phyloP scores from a whole-genome alignment of 805 yeast species.

The Zygoascus tannicola region DNA sequence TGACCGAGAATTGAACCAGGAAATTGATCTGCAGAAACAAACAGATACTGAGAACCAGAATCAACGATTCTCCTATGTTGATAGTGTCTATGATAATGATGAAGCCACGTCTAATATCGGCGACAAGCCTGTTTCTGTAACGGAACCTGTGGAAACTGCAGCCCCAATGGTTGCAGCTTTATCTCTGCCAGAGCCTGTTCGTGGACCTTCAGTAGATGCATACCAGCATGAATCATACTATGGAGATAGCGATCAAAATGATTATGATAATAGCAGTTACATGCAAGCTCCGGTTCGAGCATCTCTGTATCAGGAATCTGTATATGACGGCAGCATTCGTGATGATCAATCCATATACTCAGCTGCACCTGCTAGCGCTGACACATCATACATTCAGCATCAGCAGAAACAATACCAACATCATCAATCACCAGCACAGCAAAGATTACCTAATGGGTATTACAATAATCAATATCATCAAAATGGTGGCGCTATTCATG shows the following conservation, averaged over 20 bases:
- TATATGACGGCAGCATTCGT: background rate
- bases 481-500: background rate
- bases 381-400: background rate
- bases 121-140: background rate
- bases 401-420: background rate
- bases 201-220: background rate
- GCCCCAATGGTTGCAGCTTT: background rate
- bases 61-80: background rate
- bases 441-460: background rate
- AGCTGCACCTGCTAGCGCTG: background rate
- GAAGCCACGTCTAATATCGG: background rate
- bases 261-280: background rate
- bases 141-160: background rate
- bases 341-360: background rate
- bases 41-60: background rate
- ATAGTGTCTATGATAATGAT: background rate
- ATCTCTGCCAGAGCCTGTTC: constrained; percentile 6
- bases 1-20: constrained; percentile 1
- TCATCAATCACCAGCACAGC: background rate
- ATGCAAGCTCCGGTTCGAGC: background rate
- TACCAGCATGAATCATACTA: background rate
- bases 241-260: background rate
- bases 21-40: background rate
- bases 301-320: constrained; percentile 2
- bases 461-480: too few relatives aligned